Evolutionary conservation across 1,284 basidiomycete genomes (phyloP), one percentile per base, ranked within the genome.

Genomic region (Chalciporus sp.): DNA sequence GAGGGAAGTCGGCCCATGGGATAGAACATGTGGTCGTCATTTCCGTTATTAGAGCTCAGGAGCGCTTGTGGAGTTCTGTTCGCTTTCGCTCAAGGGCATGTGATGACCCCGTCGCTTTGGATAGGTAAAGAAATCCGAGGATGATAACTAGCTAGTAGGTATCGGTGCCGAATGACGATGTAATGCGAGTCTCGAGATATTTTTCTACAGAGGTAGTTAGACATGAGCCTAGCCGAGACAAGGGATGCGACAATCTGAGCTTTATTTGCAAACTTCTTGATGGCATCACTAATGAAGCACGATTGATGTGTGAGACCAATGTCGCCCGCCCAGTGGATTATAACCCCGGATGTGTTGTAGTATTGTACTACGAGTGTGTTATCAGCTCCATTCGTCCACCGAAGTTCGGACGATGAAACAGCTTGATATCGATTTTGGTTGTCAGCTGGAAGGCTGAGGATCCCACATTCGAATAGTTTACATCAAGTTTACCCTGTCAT

Each of bases 1-100:
- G 46, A 14, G 27, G 41, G 42, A 46, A 27, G 12, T 23, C 39
- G 37, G 17, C 53, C 19, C 19, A 17, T 48, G 37, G 14, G 44
- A 11, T 1, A 39, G 33, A 40, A 52, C 56, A 58, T 57, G 58
- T 50, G 58, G 54, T 27, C 42, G 33, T 61, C 58, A 66, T 69
- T 56, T 66, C 64, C 65, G 64, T 54, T 69, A 69, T 69, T 65
- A 20, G 19, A 53, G 35, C 37, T 35, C 58, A 44, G 7, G 28
- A 31, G 44, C 50, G 23, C 37, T 28, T 37, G 37, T 43, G 41
- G 14, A 39, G 28, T 19, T 47, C 28, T 39, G 40, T 19, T 23
- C 10, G 26, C 26, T 14, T 11, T 26, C 23, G 23, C 23, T 42
- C 23, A 12, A 4, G 20, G 8, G 10, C 11, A 16, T 41, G 40